Evolutionary conservation across 75 land plant species (phyloP).

Genomic region (Selaginella tamariscina): DNA sequence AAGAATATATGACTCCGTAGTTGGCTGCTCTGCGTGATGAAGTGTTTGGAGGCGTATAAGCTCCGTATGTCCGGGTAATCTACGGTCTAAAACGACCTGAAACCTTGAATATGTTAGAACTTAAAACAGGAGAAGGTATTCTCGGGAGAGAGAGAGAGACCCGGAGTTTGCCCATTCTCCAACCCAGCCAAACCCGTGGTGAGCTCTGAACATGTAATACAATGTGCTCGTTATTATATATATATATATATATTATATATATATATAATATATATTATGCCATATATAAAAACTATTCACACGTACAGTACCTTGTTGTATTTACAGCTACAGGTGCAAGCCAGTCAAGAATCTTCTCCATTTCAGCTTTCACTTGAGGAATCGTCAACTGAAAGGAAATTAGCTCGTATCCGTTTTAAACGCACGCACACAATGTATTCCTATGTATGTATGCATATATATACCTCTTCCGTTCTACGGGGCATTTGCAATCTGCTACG

Average conservation of each 20-base stretch:
- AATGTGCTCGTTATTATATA: not conserved
- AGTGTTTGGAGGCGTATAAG: conserved; percentile 61
- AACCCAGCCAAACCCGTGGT: conserved; percentile 96
- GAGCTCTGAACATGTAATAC: conserved; percentile 35
- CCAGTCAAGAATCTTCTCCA: conserved; percentile 80
- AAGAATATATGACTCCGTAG: conserved; percentile 52
- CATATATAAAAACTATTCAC: not conserved
- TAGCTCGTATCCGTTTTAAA: not conserved
- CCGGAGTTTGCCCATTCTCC: conserved; percentile 91
- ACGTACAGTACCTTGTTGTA: conserved; percentile 53
- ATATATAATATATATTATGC: no score
- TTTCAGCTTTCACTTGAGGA: conserved; percentile 58
- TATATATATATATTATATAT: not conserved
- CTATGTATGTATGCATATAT: no score
- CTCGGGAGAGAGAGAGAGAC: conserved; percentile 28
- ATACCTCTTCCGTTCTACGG: conserved; percentile 42
- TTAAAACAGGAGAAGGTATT: not conserved
- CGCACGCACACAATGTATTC: no score
- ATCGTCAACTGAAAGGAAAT: conserved; percentile 39
- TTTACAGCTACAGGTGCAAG: conserved; percentile 77
- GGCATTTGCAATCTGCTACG: conserved; percentile 38
- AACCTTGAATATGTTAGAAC: no score
- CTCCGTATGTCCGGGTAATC: conserved; percentile 27
- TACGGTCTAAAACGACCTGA: conserved; percentile 45
- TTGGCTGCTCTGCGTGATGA: conserved; percentile 55